Evolutionary conservation across 2,329 filamentous ascomycete species (phyloP).

Genomic region (Pseudogymnoascus sp.): DNA sequence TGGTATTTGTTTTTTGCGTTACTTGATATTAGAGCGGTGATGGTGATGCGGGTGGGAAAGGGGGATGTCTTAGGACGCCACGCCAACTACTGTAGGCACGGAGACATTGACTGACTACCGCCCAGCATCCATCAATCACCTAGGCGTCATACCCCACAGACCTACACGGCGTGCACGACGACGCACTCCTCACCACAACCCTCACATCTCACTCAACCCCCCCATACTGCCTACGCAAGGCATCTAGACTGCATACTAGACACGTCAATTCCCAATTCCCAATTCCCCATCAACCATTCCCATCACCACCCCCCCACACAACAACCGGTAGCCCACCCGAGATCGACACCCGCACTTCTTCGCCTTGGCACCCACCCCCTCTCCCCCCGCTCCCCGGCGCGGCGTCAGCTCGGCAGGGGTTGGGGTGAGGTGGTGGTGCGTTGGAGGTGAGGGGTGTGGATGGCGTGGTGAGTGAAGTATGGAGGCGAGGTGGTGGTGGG

Average conservation of each 20-base stretch:
- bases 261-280: background rate
- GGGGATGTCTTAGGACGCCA: background rate
- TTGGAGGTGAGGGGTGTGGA: background rate
- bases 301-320: background rate
- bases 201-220: background rate
- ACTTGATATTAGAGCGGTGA: background rate
- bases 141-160: too few relatives aligned
- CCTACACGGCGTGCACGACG: background rate
- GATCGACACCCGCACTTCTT: background rate
- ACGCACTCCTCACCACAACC: background rate
- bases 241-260: background rate
- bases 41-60: background rate
- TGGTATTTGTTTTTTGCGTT: background rate
- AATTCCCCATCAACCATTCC: background rate
- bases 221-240: background rate
- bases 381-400: background rate
- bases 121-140: too few relatives aligned
- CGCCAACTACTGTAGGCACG: background rate
- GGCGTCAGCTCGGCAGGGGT: slow-evolving; percentile 4
- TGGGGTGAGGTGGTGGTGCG: background rate
- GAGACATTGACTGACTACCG: too few relatives aligned
- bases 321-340: background rate
- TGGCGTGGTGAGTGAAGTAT: background rate
- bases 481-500: background rate
- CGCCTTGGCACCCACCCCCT: background rate